Evolutionary conservation across 371 early-diverging fungal genomes (phyloP), one percentile per base, ranked within the genome.

Genomic region (Mortierella sp.): DNA sequence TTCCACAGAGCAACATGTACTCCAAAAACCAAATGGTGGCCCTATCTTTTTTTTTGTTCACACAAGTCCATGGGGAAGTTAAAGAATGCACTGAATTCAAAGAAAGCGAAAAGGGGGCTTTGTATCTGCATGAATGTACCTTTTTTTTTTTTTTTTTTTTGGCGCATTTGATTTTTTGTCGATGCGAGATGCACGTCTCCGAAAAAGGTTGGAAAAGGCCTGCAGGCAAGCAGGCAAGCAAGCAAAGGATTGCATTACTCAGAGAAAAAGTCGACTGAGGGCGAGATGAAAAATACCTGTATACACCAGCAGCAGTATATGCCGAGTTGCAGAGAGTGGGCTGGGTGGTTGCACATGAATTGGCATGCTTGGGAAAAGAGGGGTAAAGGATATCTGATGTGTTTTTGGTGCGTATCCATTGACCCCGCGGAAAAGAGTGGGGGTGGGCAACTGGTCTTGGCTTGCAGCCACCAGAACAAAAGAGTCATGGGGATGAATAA

Each of bases 81-180:
- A n/a, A 13, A 55, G 31, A 4, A 11, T 6, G 1, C 7, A 26
- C 31, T 55, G 34, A 34, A 34, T 22, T 34, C 37, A 61, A 37
- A 22, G 22, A 34, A 61, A 22, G 2, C 0, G 24, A 29, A 31
- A 55, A 31, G 58, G 22, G 19, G 31, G 8, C 48, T 22, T n/a
- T 61, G 37, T 61, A 61, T 61, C 61, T 61, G 61, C 61, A 61
- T 61, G 37, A 55, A 61, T 37, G 61, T 61, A 61, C 37, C 31
- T 31, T 29, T 7, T n/a, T 16, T 31, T 1, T 50, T 50, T 47
- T 47, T 47, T 47, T 47, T 47, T 26, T 13, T 24, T 13, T 22
- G 19, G 48, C 8, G 31, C 55, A 31, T 31, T 55, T 16, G 13
- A 53, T 24, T 26, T 14, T 55, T 29, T 26, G 31, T 6, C 22